These are phyloP conservation scores for Leccinum subtestaceum DNA, from an alignment of 768 basidiomycete species.

Conservation along the genomic window DNA sequence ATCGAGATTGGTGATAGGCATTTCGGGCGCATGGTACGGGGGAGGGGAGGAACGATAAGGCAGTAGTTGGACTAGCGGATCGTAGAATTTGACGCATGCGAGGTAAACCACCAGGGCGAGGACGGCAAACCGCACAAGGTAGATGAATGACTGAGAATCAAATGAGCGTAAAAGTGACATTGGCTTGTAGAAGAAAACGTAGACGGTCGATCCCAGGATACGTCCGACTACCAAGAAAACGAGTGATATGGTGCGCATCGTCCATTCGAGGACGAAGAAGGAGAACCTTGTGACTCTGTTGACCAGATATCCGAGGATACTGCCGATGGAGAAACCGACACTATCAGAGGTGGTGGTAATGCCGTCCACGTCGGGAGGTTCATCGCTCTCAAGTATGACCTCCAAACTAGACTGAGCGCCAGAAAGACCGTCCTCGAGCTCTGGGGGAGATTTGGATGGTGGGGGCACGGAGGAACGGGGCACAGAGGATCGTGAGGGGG, in stretches of 20 bases:
- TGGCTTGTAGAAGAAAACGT: slow-evolving; percentile 50
- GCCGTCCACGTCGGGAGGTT: slow-evolving; percentile 36
- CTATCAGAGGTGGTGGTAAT: slow-evolving; percentile 22
- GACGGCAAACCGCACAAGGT: slow-evolving; percentile 41
- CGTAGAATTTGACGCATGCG: slow-evolving; percentile 44
- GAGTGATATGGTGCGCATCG: slow-evolving; percentile 31
- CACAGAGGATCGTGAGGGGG: slow-evolving; percentile 35
- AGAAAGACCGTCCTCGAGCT: slow-evolving; percentile 23
- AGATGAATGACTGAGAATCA: slow-evolving; percentile 30
- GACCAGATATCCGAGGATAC: slow-evolving; percentile 42
- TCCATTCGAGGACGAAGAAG: slow-evolving; percentile 21
- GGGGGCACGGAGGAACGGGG: slow-evolving; percentile 44
- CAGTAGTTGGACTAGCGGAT: slow-evolving; percentile 33
- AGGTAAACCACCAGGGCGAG: slow-evolving; percentile 44
- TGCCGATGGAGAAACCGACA: slow-evolving; percentile 44
- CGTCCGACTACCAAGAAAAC: slow-evolving; percentile 45
- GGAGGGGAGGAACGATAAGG: slow-evolving; percentile 30
- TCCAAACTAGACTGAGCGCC: slow-evolving; percentile 53
- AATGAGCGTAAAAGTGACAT: slow-evolving; percentile 37
- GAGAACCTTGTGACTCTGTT: slow-evolving; percentile 35
- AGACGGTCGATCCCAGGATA: slow-evolving; percentile 47
- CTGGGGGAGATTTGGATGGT: slow-evolving; percentile 22
- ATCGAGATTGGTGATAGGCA: slow-evolving; percentile 61
- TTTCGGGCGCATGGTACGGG: slow-evolving; percentile 52
- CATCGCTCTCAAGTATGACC: slow-evolving; percentile 66